Evolutionary conservation across 352 stramenopile genomes (phyloP).

Genomic region (Blastocystis sp.): DNA sequence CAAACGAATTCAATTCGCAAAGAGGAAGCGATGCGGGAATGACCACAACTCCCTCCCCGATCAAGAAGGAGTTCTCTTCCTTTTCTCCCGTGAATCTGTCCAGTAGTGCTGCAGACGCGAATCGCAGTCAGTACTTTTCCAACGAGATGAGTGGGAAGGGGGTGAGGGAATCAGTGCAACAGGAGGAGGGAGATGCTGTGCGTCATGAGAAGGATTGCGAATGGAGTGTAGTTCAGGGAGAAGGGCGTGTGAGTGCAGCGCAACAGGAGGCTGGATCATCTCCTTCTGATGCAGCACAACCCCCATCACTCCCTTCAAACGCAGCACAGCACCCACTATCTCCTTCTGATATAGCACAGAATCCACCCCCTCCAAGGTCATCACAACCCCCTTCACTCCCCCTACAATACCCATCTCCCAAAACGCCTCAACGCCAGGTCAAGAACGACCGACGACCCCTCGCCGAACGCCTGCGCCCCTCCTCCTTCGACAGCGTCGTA

Average conservation of each 20-base stretch:
- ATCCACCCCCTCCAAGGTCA: not conserved
- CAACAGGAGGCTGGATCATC: too few relatives aligned
- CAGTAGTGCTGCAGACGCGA: too few relatives aligned
- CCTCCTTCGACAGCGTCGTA: slow-evolving; percentile 79
- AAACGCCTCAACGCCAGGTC: not conserved
- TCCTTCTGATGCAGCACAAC: too few relatives aligned
- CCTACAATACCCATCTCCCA: not conserved
- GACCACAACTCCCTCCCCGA: not conserved
- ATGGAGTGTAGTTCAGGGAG: too few relatives aligned
- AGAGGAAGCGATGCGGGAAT: not conserved
- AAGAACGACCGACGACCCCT: slow-evolving; percentile 77
- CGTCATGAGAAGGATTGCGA: too few relatives aligned
- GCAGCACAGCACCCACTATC: not conserved
- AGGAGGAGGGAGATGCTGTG: too few relatives aligned
- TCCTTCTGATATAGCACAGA: too few relatives aligned
- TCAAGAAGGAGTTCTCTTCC: not conserved
- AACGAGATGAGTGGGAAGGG: too few relatives aligned
- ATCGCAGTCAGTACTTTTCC: too few relatives aligned
- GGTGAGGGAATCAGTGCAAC: too few relatives aligned
- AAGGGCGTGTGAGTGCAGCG: too few relatives aligned
- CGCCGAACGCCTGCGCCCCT: slow-evolving; percentile 82
- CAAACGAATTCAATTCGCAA: not conserved
- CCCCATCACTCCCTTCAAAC: not conserved
- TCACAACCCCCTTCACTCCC: not conserved
- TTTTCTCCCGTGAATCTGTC: too few relatives aligned